These are phyloP conservation scores for Paspalum notatum DNA, from an alignment of 176 grass and related monocot species.

Conservation along the genomic window DNA sequence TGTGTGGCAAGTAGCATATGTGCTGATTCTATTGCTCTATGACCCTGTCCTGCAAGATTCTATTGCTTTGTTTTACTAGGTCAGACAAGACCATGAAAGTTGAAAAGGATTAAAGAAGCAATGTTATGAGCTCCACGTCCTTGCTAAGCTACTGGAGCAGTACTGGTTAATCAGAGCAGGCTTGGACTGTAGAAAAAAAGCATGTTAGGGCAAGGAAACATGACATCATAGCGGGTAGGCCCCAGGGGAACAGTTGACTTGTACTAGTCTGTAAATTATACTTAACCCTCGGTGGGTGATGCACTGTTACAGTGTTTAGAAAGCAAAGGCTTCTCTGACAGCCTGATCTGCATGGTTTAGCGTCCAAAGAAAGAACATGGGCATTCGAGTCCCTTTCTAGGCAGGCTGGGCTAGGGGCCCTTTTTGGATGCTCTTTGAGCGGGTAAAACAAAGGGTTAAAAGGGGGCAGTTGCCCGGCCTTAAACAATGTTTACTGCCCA, in stretches of 20 bases:
- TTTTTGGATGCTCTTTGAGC: constrained; percentile 59
- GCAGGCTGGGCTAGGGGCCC: not conserved
- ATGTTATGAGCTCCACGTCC: not conserved
- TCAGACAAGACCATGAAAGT: not conserved
- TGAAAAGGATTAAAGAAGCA: constrained; percentile 26
- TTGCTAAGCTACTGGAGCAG: constrained; percentile 30
- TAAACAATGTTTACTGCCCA: not conserved
- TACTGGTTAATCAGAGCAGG: constrained; percentile 9
- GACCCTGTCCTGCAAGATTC: not conserved
- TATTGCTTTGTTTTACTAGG: not conserved
- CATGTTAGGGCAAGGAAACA: constrained; percentile 34
- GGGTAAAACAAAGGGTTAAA: constrained; percentile 42
- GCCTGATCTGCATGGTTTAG: constrained; percentile 37
- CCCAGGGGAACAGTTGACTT: constrained; percentile 51
- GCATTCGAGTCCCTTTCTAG: constrained; percentile 50
- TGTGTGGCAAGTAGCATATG: not conserved
- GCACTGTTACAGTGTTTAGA: constrained; percentile 49
- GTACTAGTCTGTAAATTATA: too few relatives aligned
- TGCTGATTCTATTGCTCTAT: not conserved
- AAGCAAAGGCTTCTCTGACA: constrained; percentile 55
- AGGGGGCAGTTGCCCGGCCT: constrained; percentile 19
- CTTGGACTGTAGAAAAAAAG: constrained; percentile 15
- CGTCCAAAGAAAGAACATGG: constrained; percentile 40
- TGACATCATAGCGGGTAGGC: constrained; percentile 54
- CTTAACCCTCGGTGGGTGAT: constrained; percentile 29